A percentile compares a stretch with the other conserved stretches of the same genome.
These are phyloP conservation scores for Fusarium robinianum DNA, from an alignment of 2,329 filamentous ascomycete species.

Conservation along the genomic window DNA sequence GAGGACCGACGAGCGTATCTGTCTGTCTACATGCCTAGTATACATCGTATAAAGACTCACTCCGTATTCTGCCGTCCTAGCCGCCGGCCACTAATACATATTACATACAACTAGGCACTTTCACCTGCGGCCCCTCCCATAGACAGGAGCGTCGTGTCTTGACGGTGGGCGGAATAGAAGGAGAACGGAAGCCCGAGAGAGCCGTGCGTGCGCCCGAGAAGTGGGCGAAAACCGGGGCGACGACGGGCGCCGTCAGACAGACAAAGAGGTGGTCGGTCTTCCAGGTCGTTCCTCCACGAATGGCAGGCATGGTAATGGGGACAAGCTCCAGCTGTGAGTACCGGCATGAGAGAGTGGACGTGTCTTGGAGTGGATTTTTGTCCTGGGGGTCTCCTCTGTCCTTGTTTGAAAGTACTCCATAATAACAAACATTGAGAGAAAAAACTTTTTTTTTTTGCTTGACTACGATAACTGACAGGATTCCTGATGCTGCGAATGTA, in stretches of 20 bases:
- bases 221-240: conserved; percentile 1
- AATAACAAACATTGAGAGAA: no score
- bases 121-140: no score
- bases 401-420: no score
- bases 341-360: conserved; percentile 32
- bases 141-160: conserved; percentile 1
- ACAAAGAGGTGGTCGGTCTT: background rate
- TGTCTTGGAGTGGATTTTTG: no score
- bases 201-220: conserved; percentile 1
- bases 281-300: conserved; percentile 5
- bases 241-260: conserved; percentile 1
- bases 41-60: no score
- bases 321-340: conserved; percentile 13
- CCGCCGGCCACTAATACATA: conserved; percentile 6
- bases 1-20: conserved; percentile 3
- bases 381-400: no score
- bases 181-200: conserved; percentile 4
- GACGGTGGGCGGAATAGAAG: background rate
- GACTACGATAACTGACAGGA: no score
- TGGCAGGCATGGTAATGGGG: background rate
- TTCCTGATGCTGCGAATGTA: no score
- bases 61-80: no score
- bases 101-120: conserved; percentile 1
- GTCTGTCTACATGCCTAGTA: conserved; percentile 1
- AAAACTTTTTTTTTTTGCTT: no score